A percentile compares a stretch with the other conserved stretches of the same genome.
These are phyloP conservation scores for Orychophragmus violaceus DNA, from an alignment of 345 rosid species.

Conservation along the genomic window DNA sequence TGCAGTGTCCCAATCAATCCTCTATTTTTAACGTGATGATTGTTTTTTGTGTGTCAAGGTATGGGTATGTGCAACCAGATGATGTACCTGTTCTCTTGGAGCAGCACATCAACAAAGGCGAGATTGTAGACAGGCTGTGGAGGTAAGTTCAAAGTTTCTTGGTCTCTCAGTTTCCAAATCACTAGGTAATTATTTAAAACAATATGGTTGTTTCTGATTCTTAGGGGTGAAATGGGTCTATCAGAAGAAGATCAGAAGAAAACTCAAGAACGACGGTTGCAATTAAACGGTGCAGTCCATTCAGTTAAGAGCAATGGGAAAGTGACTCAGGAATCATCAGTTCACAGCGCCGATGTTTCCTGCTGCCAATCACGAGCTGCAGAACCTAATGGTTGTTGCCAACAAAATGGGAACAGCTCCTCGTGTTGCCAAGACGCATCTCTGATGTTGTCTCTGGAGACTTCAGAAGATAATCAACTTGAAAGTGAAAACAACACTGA, in stretches of 20 bases:
- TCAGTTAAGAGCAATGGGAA: conserved; percentile 21
- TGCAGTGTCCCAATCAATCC: neutral
- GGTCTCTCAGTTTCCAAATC: neutral
- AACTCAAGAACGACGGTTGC: conserved; percentile 53
- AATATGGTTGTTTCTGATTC: conserved; percentile 4
- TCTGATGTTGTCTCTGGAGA: conserved; percentile 40
- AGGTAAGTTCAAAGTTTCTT: conserved; percentile 41
- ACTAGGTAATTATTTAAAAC: neutral
- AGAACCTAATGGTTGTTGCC: conserved; percentile 54
- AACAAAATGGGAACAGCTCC: conserved; percentile 47
- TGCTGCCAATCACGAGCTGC: conserved; percentile 30
- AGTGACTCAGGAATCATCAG: conserved; percentile 31
- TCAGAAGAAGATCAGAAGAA: conserved; percentile 70
- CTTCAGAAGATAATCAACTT: conserved; percentile 25
- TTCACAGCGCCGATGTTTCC: conserved; percentile 11
- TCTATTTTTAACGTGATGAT: conserved; percentile 7
- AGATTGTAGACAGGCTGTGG: conserved; percentile 81
- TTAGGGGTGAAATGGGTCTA: conserved; percentile 95
- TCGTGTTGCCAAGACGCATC: conserved; percentile 38
- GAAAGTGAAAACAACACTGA: conserved; percentile 28
- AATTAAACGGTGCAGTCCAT: conserved; percentile 38
- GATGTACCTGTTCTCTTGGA: conserved; percentile 71
- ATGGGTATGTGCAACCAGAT: conserved; percentile 87
- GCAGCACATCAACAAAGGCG: conserved; percentile 78
- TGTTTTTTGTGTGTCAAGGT: conserved; percentile 39